These are phyloP conservation scores for Pulveroboletus frians DNA, from an alignment of 768 basidiomycete genomes.

Conservation along the genomic window DNA sequence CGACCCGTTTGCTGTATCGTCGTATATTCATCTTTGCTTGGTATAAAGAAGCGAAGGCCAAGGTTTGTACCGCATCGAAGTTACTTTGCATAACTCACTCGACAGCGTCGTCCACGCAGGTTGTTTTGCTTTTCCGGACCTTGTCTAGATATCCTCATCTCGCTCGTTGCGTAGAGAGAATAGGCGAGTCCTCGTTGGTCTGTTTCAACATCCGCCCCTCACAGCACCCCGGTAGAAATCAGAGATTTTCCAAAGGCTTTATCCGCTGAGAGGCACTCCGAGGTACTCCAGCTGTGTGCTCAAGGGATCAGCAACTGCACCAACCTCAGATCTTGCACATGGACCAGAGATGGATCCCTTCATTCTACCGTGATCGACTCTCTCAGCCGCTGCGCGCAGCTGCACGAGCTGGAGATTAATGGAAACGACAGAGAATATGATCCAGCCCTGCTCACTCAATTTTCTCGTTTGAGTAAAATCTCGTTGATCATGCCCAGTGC, in stretches of 20 bases:
- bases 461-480: constrained; percentile 50
- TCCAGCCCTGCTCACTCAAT: constrained; percentile 43
- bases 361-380: constrained; percentile 53
- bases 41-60: constrained; percentile 61
- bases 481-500: constrained; percentile 72
- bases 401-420: constrained; percentile 67
- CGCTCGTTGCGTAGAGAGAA: constrained; percentile 49
- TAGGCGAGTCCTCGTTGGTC: constrained; percentile 43
- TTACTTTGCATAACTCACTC: not conserved
- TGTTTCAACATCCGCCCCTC: not conserved
- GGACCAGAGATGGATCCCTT: constrained; percentile 78
- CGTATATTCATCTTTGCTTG: constrained; percentile 62
- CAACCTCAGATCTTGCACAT: constrained; percentile 59
- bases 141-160: constrained; percentile 51
- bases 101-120: constrained; percentile 34
- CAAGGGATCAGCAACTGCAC: constrained; percentile 55
- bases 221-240: constrained; percentile 44
- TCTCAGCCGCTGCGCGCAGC: constrained; percentile 36
- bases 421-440: constrained; percentile 51
- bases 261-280: constrained; percentile 26
- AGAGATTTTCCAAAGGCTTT: constrained; percentile 65
- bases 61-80: constrained; percentile 34
- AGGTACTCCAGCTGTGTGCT: constrained; percentile 38
- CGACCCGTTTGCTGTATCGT: constrained; percentile 50
- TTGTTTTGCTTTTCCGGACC: constrained; percentile 56